These are phyloP conservation scores for Phytopythium montanum DNA, from an alignment of 352 stramenopile genomes.

Conservation along the genomic window DNA sequence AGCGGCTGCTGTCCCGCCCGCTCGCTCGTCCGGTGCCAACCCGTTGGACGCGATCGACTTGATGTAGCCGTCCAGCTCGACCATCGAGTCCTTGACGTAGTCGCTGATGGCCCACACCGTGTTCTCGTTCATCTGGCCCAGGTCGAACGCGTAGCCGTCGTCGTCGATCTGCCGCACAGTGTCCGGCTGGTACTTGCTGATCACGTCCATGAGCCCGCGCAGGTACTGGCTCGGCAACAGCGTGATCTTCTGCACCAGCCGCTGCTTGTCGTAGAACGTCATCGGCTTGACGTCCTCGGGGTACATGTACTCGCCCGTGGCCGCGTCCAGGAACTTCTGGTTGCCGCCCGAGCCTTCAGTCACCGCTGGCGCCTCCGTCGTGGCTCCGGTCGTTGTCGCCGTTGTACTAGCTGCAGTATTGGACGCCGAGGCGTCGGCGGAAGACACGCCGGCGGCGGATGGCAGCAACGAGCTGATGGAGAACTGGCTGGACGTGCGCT, in stretches of 20 bases:
- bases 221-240: slow-evolving; percentile 82
- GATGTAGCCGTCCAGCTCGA: slow-evolving; percentile 83
- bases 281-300: slow-evolving; percentile 80
- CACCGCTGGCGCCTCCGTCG: slow-evolving; percentile 18
- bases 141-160: slow-evolving; percentile 83
- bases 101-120: slow-evolving; percentile 86
- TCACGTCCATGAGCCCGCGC: slow-evolving; percentile 82
- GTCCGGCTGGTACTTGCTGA: slow-evolving; percentile 87
- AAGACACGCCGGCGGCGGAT: slow-evolving; percentile 17
- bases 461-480: slow-evolving; percentile 72
- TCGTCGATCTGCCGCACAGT: slow-evolving; percentile 85
- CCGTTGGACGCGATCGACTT: slow-evolving; percentile 51
- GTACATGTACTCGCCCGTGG: slow-evolving; percentile 84
- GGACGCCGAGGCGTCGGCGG: neutral
- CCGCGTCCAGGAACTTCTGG: slow-evolving; percentile 61
- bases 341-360: slow-evolving; percentile 63
- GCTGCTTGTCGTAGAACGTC: slow-evolving; percentile 82
- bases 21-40: slow-evolving; percentile 25
- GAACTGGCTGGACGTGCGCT: slow-evolving; percentile 70
- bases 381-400: slow-evolving; percentile 4
- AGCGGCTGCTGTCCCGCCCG: slow-evolving; percentile 12
- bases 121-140: slow-evolving; percentile 88
- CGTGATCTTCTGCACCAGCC: slow-evolving; percentile 84
- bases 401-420: neutral
- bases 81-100: slow-evolving; percentile 86